A percentile compares a stretch with the other conserved stretches of the same genome.
Conservation (phyloP, 2,329 filamentous ascomycete species). For the Pyrenophora tritici-repentis region DNA sequence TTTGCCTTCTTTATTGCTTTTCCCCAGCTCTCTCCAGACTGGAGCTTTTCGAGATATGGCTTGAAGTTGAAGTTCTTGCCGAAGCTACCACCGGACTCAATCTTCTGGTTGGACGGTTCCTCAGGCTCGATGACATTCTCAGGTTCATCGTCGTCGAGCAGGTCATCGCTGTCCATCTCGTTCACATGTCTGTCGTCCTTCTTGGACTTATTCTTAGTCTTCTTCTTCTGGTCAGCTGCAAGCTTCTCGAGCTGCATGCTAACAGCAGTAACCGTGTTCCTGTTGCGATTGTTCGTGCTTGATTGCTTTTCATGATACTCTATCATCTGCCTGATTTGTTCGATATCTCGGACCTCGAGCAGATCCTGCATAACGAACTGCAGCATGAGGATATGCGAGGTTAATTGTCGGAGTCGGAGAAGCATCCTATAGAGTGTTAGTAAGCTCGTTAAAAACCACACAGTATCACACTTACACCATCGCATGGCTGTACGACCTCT, state of each 20-base stretch:
- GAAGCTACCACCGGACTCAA: slow-evolving; percentile 28
- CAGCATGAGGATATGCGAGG: slow-evolving; percentile 55
- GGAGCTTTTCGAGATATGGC: slow-evolving; percentile 48
- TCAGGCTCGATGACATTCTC: neutral
- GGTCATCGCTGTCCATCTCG: slow-evolving; percentile 7
- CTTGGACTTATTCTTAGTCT: slow-evolving; percentile 4
- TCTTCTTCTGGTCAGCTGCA: slow-evolving; percentile 22
- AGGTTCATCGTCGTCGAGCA: neutral
- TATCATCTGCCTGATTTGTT: slow-evolving; percentile 47
- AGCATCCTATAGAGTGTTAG: slow-evolving; percentile 46
- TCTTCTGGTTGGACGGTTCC: no score
- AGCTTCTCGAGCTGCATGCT: slow-evolving; percentile 38
- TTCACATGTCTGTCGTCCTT: slow-evolving; percentile 5
- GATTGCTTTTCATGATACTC: slow-evolving; percentile 21
- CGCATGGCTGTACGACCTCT: slow-evolving; percentile 48
- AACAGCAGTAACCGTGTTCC: slow-evolving; percentile 31
- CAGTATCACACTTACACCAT: slow-evolving; percentile 36
- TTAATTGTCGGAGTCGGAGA: slow-evolving; percentile 58
- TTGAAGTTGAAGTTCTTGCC: slow-evolving; percentile 50
- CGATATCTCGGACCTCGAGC: slow-evolving; percentile 53
- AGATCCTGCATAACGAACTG: slow-evolving; percentile 54
- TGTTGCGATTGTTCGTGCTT: slow-evolving; percentile 11
- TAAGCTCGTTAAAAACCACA: neutral
- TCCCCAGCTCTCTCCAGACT: slow-evolving; percentile 41
- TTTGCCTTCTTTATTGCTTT: slow-evolving; percentile 49